phyloP scores from a whole-genome alignment of 768 basidiomycete species.

The Floccularia luteovirens region DNA sequence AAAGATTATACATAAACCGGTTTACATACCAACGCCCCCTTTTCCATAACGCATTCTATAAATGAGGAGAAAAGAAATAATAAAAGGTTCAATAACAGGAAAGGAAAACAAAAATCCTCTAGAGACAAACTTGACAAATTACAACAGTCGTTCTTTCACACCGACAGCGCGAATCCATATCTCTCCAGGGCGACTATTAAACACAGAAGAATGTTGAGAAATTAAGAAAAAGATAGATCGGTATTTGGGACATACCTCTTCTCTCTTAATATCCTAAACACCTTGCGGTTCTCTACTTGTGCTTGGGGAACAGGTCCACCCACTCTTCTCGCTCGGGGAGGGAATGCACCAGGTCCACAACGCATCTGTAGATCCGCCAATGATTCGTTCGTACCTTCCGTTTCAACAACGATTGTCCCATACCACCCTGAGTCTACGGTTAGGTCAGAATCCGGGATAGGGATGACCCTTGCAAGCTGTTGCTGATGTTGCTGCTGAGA shows the following conservation, averaged over 20 bases:
- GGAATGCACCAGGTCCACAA: slow-evolving; percentile 62
- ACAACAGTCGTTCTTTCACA: slow-evolving; percentile 56
- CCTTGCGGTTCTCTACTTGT: slow-evolving; percentile 24
- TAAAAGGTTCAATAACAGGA: too few relatives aligned
- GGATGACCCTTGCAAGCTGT: slow-evolving; percentile 25
- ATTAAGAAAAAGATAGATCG: background rate
- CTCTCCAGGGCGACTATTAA: slow-evolving; percentile 59
- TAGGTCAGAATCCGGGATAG: slow-evolving; percentile 48
- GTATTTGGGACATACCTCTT: slow-evolving; percentile 39
- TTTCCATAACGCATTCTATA: too few relatives aligned
- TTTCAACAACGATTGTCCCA: slow-evolving; percentile 76
- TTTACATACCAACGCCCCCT: too few relatives aligned
- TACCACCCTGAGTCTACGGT: slow-evolving; percentile 77
- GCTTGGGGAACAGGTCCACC: slow-evolving; percentile 32
- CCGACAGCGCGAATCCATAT: slow-evolving; percentile 65
- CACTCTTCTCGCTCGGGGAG: slow-evolving; percentile 42
- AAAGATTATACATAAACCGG: too few relatives aligned
- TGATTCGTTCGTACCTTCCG: slow-evolving; percentile 83
- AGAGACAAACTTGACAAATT: slow-evolving; percentile 11
- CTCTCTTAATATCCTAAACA: slow-evolving; percentile 69
- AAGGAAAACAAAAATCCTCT: too few relatives aligned
- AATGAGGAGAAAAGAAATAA: too few relatives aligned
- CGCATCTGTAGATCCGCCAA: slow-evolving; percentile 70
- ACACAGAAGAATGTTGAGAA: slow-evolving; percentile 5
- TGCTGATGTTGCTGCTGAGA: slow-evolving; percentile 18